Evolutionary conservation across 1,284 basidiomycete species (phyloP), one percentile per base, ranked within the genome.

Genomic region (Entoloma clypeatum): DNA sequence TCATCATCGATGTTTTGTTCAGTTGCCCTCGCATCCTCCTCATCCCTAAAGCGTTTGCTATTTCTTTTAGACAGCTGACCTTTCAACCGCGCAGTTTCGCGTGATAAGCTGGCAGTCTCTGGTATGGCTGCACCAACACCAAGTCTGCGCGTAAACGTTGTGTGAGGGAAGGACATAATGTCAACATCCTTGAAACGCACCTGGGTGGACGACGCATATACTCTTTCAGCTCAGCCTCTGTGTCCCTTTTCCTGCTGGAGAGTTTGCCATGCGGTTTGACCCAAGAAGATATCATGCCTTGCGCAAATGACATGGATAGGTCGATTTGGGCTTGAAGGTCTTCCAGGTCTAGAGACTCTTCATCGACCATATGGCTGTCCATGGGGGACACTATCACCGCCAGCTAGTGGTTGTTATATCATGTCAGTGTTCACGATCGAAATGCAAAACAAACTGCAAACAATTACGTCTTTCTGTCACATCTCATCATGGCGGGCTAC

Each of bases 311-410:
- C 75, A 88, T 75, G n/a, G 85, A 78, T 54, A 85, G 66, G 61
- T 88, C 81, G 43, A 87, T 77, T 59, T 83, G 79, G 19, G 84
- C 83, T 56, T 87, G 85, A 24, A 88, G 66, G 25, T 72, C 64
- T 52, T 85, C 80, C 28, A 69, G 51, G 55, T 85, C 79, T 40
- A 85, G 66, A 32, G 73, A 71, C 45, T 79, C 74, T 41, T 69
- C 64, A 37, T 67, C 60, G 24, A 54, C 37, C 39, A 48, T 43
- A 27, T 48, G 39, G 7, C 42, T 19, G 33, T 52, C 44, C 58
- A 61, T 59, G 43, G n/a, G 34, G 9, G 7, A 7, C 11, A 26
- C 21, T 14, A 19, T 28, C 24, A 17, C 10, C 25, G 36, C n/a
- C n/a, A n/a, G n/a, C n/a, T n/a, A n/a, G n/a, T n/a, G n/a, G n/a